Base-by-base conservation (phyloP, 257 asterid genomes). In the Fraxinus americana region DNA sequence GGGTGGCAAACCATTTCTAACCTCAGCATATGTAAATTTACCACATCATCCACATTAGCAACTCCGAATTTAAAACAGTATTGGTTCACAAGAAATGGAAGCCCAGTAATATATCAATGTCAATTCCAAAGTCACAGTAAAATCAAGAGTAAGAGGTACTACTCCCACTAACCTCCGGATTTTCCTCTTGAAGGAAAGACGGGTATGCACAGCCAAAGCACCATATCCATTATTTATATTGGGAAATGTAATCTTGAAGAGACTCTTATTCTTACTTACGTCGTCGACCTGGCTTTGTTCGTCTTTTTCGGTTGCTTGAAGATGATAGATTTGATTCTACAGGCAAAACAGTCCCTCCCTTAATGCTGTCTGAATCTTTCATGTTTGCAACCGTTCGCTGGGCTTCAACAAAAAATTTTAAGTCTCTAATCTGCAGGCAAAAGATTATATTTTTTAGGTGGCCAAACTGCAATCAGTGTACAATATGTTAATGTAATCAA, bases 271-370 rank as follows among this genome's bases (percentile, higher is more conserved):
- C 21, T 82, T 74, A 90, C 68, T 81, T 85, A 54, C 90, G 79
- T 74, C 88, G 82, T 70, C 94, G 89, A 17, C 95, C 90, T 5
- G 85, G 65, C 80, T 88, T 92, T 2, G 77, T 57, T 16, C 92
- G 92, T 79, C 97, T 80, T 78, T 82, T 88, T 4, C 90, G 68
- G 67, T 83, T 89, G 83, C 89, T 87, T 17, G 90, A 78, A 45
- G 95, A 69, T 34, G 79, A 80, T 61, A 77, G 88, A 75, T 77
- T 89, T 71, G 90, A 30, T 83, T 88, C 92, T 5, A 89, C 86
- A 72, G 93, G 90, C 83, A 94, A 77, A 80, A 94, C 77, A 17
- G 93, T 83, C 63, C 99, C 98, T 63, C 92, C 98, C 75, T 79
- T 88, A n/a, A 90, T 79, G 52, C 83, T 84, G 79, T 91, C 93